Base-by-base conservation (phyloP, 257 asterid genomes). In the Fraxinus americana region DNA sequence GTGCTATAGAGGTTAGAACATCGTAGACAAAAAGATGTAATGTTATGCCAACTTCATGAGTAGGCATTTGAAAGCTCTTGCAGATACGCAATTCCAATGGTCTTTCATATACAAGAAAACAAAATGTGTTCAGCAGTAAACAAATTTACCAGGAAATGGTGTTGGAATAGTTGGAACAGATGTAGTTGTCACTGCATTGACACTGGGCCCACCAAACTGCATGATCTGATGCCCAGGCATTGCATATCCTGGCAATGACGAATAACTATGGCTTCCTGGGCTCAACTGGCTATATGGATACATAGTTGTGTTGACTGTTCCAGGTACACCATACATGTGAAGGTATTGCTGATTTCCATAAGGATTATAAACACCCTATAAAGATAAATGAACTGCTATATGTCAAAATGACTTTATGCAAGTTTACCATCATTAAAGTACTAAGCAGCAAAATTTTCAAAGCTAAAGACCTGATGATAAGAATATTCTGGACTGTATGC, bases 301-400 rank as follows among this genome's bases (percentile, higher is more conserved):
- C 91, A 91, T 82, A 29, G 96, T 52, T 74, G 98, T 65, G 87
- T 87, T 88, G 68, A 82, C 87, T 70, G 97, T 63, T 77, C 98
- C 97, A 78, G 97, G 99, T 69, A 93, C 80, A 69, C 98, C 97
- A 80, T 93, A 93, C 74, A 93, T 59, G 6, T 88, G 99, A 85
- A 95, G 88, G 88, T 86, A 95, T 75, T 91, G 98, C 88, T 95
- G 99, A 86, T 86, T 89, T 78, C 89, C 97, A 73, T 91, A 95
- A 66, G 97, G 96, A 85, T 77, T 93, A 90, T 93, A 93, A 76
- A 90, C 88, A 73, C 98, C 97, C 99, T 95, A 80, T 50, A 67
- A 76, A 66, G 81, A 19, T 74, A 81, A 71, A 77, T 74, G 29
- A 70, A 82, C 70, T 30, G 29, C 67, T 38, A 69, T 66, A 48